Evolutionary conservation across 257 asterid genomes (phyloP).

Genomic region (Solanum medicagineum): DNA sequence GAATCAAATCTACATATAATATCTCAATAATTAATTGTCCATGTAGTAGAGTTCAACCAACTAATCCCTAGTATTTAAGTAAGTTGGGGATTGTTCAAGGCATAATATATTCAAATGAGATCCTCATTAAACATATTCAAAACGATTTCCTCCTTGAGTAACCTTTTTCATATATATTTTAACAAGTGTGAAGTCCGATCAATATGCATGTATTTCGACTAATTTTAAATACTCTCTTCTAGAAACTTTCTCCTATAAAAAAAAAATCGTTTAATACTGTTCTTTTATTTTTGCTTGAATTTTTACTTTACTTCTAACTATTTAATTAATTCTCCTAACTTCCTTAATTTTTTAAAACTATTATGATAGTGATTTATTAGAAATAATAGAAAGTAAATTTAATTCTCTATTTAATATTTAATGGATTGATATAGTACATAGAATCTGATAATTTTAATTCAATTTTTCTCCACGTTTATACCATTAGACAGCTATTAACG

Average conservation of each 20-base stretch:
- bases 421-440: not conserved
- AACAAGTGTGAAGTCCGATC: not conserved
- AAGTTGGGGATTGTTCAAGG: not conserved
- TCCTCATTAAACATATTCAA: not conserved
- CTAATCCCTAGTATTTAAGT: not conserved
- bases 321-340: not conserved
- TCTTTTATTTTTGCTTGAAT: rapidly evolving
- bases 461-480: not conserved
- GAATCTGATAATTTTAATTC: not conserved
- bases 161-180: not conserved
- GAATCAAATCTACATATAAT: not conserved
- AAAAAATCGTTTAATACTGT: rapidly evolving
- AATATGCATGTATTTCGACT: not conserved
- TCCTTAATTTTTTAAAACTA: not conserved
- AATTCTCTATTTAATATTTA: not conserved
- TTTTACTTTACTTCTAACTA: not conserved
- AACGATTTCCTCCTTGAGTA: not conserved
- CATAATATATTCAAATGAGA: not conserved
- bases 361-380: not conserved
- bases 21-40: not conserved
- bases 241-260: not conserved
- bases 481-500: not conserved
- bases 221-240: too few relatives aligned
- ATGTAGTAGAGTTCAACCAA: not conserved
- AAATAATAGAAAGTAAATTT: not conserved